phyloP scores from a whole-genome alignment of 2,329 filamentous ascomycete genomes.

The Didymella lethalis region DNA sequence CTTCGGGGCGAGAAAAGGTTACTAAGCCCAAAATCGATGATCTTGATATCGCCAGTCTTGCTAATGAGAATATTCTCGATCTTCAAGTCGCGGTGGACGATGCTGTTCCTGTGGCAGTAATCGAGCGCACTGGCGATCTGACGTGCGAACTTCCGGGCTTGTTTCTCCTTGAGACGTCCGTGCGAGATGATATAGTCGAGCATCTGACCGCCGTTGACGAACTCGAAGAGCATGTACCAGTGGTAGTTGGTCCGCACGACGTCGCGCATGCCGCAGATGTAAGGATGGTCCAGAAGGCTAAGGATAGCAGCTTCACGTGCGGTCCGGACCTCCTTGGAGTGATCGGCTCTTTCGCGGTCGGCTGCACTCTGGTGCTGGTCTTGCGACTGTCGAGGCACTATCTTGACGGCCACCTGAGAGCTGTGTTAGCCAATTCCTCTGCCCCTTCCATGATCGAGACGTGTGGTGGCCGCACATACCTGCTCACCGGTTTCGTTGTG shows the following conservation, averaged over 20 bases:
- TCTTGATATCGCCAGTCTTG: constrained; percentile 98
- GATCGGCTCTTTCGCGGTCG: constrained; percentile 88
- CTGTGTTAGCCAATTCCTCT: constrained; percentile 17
- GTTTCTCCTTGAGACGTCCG: constrained; percentile 96
- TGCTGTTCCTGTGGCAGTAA: constrained; percentile 97
- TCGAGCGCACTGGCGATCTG: constrained; percentile 97
- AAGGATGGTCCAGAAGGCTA: constrained; percentile 90
- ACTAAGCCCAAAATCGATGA: constrained; percentile 97
- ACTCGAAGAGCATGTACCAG: constrained; percentile 99
- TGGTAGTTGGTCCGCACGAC: constrained; percentile 96
- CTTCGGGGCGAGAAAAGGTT: constrained; percentile 89
- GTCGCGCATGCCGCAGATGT: constrained; percentile 94
- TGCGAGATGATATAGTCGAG: constrained; percentile 99
- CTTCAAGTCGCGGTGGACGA: constrained; percentile 96
- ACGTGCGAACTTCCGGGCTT: constrained; percentile 94
- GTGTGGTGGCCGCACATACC: constrained; percentile 60
- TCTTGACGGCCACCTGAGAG: constrained; percentile 89
- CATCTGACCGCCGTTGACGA: constrained; percentile 99
- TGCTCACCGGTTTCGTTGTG: constrained; percentile 91
- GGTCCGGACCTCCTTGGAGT: constrained; percentile 95
- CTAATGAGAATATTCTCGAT: constrained; percentile 99
- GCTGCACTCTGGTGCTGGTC: constrained; percentile 78
- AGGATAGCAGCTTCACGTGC: constrained; percentile 96
- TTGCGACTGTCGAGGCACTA: constrained; percentile 87
- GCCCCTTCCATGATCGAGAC: neutral